Percentiles rank a stretch among this genome's conserved stretches.
These are phyloP conservation scores for Borealophlyctis nickersoniae DNA, from an alignment of 192 early-diverging fungal genomes.

Conservation along the genomic window DNA sequence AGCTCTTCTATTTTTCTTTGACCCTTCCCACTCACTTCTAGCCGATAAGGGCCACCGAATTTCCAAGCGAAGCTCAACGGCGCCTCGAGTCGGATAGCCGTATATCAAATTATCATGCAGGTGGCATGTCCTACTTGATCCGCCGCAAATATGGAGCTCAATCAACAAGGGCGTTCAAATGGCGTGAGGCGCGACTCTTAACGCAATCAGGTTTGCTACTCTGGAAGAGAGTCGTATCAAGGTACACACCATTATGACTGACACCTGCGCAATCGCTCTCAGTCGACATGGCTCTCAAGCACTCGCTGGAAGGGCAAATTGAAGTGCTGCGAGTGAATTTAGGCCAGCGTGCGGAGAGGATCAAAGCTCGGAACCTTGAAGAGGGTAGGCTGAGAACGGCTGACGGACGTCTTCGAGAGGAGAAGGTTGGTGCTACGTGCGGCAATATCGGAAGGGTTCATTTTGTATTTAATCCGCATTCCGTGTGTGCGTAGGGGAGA, in stretches of 20 bases:
- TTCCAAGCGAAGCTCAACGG: conserved; percentile 1
- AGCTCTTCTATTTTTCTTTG: background rate
- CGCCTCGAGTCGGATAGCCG: conserved; percentile 1
- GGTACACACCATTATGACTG: conserved; percentile 1
- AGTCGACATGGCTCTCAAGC: conserved; percentile 46
- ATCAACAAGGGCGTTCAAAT: conserved; percentile 18
- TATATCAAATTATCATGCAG: conserved; percentile 24
- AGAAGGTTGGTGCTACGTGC: conserved; percentile 30
- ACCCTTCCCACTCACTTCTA: background rate
- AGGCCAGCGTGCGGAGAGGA: conserved; percentile 12
- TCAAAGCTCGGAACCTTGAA: conserved; percentile 30
- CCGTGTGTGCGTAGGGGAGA: conserved; percentile 10
- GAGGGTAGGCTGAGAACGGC: conserved; percentile 35
- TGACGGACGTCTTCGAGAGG: conserved; percentile 34
- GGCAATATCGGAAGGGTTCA: background rate
- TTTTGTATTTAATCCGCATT: conserved; percentile 3
- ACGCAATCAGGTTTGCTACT: background rate
- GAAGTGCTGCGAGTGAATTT: conserved; percentile 32
- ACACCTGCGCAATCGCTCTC: background rate
- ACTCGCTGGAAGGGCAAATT: conserved; percentile 22
- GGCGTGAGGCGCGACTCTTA: background rate
- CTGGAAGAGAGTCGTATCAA: too few species aligned
- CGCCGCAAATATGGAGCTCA: conserved; percentile 30
- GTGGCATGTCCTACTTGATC: conserved; percentile 21
- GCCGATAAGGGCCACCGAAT: conserved; percentile 10